These are phyloP conservation scores for Colletotrichum sp. DNA, from an alignment of 2,329 filamentous ascomycete genomes.

Conservation along the genomic window DNA sequence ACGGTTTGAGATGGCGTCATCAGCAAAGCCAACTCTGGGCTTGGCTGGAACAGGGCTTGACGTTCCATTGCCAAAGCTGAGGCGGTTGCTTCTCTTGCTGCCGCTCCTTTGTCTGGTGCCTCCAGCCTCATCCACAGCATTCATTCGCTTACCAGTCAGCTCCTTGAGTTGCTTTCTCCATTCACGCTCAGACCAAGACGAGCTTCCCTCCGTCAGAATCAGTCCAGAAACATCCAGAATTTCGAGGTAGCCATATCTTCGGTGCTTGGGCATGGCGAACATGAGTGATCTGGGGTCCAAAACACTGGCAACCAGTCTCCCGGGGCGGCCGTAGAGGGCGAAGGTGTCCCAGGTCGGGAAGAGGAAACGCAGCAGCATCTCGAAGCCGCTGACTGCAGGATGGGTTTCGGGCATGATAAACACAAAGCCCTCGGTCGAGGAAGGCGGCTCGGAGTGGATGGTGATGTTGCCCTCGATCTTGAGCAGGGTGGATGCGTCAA, in stretches of 20 bases:
- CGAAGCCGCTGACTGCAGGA: slow-evolving; percentile 91
- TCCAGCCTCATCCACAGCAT: slow-evolving; percentile 49
- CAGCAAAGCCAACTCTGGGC: slow-evolving; percentile 62
- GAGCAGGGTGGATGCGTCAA: slow-evolving; percentile 91
- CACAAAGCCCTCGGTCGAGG: slow-evolving; percentile 88
- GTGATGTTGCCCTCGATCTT: slow-evolving; percentile 93
- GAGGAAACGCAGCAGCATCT: slow-evolving; percentile 91
- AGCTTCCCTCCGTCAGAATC: slow-evolving; percentile 79
- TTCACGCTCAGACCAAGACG: slow-evolving; percentile 81
- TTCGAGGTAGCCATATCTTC: slow-evolving; percentile 89
- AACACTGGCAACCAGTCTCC: slow-evolving; percentile 83
- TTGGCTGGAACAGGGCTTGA: slow-evolving; percentile 32
- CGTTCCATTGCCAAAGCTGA: slow-evolving; percentile 53
- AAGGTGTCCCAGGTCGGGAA: slow-evolving; percentile 96
- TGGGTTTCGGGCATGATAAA: slow-evolving; percentile 97
- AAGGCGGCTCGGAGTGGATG: slow-evolving; percentile 80
- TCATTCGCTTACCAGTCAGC: slow-evolving; percentile 80
- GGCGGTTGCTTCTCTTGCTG: slow-evolving; percentile 62
- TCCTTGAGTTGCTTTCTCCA: slow-evolving; percentile 93
- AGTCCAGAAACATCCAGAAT: slow-evolving; percentile 82
- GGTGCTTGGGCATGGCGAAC: slow-evolving; percentile 95
- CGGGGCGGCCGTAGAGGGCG: slow-evolving; percentile 87
- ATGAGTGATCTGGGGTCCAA: slow-evolving; percentile 89
- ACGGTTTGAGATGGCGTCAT: slow-evolving; percentile 53
- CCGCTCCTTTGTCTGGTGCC: slow-evolving; percentile 52